These are phyloP conservation scores for Petrea volubilis DNA, from an alignment of 257 asterid species.

Conservation along the genomic window DNA sequence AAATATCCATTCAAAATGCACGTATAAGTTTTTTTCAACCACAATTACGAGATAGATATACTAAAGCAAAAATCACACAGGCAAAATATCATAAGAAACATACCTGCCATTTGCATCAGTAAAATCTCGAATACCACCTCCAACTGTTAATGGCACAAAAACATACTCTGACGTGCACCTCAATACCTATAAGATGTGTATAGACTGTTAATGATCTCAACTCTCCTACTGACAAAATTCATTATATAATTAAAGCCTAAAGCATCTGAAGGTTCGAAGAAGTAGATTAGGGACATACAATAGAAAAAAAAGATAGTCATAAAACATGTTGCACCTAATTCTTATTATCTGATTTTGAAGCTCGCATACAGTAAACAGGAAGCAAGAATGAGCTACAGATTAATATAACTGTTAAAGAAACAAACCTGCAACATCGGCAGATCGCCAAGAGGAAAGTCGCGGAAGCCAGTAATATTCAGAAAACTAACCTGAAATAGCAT, in stretches of 20 bases:
- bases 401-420: constrained; percentile 4
- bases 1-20: background rate
- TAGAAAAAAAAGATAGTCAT: constrained; percentile 1
- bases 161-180: constrained; percentile 75
- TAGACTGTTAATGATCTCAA: constrained; percentile 9
- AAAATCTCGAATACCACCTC: constrained; percentile 96
- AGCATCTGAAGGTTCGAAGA: background rate
- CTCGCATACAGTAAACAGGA: background rate
- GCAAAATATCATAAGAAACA: background rate
- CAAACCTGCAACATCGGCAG: constrained; percentile 94
- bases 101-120: constrained; percentile 89
- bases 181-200: constrained; percentile 53
- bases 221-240: background rate
- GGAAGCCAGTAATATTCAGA: constrained; percentile 92
- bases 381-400: background rate
- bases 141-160: constrained; percentile 93
- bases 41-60: background rate
- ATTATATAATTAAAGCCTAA: background rate
- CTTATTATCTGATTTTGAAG: background rate
- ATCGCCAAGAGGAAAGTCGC: constrained; percentile 96
- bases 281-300: background rate
- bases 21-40: background rate
- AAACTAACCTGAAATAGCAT: constrained; percentile 72
- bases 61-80: background rate
- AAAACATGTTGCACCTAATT: background rate